Conservation (phyloP, 129 eudicot genomes). For the Kitagawia praeruptora region DNA sequence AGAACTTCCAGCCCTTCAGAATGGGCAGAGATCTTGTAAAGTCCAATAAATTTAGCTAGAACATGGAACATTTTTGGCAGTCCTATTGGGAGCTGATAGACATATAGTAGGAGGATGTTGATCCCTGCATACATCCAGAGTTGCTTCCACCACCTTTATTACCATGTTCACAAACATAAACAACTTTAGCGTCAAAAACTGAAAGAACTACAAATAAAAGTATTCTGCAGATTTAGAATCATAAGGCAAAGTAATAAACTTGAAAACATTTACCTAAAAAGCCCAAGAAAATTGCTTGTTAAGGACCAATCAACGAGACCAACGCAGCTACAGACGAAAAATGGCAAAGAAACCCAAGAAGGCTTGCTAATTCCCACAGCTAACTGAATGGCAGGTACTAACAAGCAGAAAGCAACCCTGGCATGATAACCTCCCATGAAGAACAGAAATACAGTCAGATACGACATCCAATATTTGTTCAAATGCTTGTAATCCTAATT, state of each 20-base stretch:
- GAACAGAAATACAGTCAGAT: conserved; percentile 14
- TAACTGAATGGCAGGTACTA: conserved; percentile 82
- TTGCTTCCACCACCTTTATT: conserved; percentile 89
- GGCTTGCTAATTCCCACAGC: conserved; percentile 85
- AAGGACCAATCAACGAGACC: conserved; percentile 95
- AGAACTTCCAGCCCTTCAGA: conserved; percentile 72
- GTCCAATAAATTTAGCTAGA: conserved; percentile 64
- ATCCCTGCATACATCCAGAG: conserved; percentile 86
- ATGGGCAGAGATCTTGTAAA: conserved; percentile 50
- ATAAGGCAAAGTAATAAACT: not conserved
- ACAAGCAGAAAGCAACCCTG: conserved; percentile 75
- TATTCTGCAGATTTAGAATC: not conserved
- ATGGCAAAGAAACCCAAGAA: conserved; percentile 96
- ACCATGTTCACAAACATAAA: conserved; percentile 23
- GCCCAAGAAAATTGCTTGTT: conserved; percentile 94
- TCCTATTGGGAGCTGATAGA: conserved; percentile 70
- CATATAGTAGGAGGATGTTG: conserved; percentile 54
- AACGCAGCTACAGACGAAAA: conserved; percentile 89
- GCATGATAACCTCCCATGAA: conserved; percentile 60
- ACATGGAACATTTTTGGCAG: conserved; percentile 34
- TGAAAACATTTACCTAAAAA: conserved; percentile 59
- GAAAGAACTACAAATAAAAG: not conserved
- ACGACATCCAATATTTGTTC: not conserved
- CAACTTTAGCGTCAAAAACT: not conserved
- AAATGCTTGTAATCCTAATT: not conserved